Conservation (phyloP, 768 basidiomycete species). For the Leccinum aurantiacum region DNA sequence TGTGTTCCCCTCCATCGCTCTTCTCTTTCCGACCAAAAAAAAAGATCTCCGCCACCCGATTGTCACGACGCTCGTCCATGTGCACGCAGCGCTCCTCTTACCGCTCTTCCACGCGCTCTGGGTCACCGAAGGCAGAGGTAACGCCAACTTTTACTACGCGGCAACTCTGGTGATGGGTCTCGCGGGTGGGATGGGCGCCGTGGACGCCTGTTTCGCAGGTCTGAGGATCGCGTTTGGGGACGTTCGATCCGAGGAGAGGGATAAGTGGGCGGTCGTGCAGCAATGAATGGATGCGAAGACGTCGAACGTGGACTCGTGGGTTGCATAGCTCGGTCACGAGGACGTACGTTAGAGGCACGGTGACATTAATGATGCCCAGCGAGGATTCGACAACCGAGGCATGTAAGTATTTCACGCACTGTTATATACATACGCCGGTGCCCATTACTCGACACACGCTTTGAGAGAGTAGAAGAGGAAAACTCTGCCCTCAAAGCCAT, state of each 20-base stretch:
- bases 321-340: not conserved
- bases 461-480: not conserved
- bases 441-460: too few species aligned
- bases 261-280: conserved; percentile 32
- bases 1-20: not conserved
- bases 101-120: conserved; percentile 92
- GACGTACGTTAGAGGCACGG: not conserved
- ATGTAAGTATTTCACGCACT: conserved; percentile 1
- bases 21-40: conserved; percentile 28
- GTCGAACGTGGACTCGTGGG: not conserved
- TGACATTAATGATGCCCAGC: not conserved
- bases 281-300: conserved; percentile 13
- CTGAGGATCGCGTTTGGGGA: conserved; percentile 69
- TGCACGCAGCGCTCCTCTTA: conserved; percentile 81
- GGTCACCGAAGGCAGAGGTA: conserved; percentile 89
- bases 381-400: not conserved
- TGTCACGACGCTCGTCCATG: conserved; percentile 76
- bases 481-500: not conserved
- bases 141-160: conserved; percentile 98
- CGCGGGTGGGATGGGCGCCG: conserved; percentile 77
- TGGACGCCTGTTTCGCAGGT: conserved; percentile 85
- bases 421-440: not conserved
- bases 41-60: conserved; percentile 84
- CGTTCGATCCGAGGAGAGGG: conserved; percentile 40
- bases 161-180: conserved; percentile 92